Evolutionary conservation across 139 green algal species (phyloP), one percentile per base, ranked within the genome.

Genomic region (Eudorina sp.): DNA sequence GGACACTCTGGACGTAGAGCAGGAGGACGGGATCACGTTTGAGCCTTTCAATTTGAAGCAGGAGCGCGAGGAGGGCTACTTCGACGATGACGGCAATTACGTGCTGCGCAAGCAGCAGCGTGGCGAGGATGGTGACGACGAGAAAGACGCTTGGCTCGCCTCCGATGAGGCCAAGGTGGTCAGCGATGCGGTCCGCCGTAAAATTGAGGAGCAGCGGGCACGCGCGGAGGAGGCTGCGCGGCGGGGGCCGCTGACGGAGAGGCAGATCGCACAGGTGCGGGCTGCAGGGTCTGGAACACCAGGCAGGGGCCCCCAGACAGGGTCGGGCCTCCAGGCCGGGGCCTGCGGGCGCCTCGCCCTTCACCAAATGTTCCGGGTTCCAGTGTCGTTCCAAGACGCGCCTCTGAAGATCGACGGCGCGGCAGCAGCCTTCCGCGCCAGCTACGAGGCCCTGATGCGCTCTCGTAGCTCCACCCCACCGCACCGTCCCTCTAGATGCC

Each of bases 11-110:
- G 80, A 92, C 4, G 89, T 89, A 51, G 89, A 94, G 60, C 89
- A 94, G 45, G 94, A 96, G 64, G 92, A 96, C 16, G 95, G 94
- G 25, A 89, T 94, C 27, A 90, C 92, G 75, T 85, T 96, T 53
- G 94, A 95, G 81, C 93, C 92, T 7, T 98, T 98, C 70, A 97
- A 98, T 88, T 80, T 98, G 53, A 89, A 92, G 76, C 89, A 95
- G 80, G 96, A 98, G 88, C 91, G 94, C 0, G 76, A 92, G 46
- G 89, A 92, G 11, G 96, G 96, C 14, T 90, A 94, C 83, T 97
- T 98, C 88, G 95, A 97, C 53, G 95, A 96, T 21, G 88, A 92
- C 6, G 95, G 95, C 8, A 95, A 96, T 85, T 97, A 96, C 88
- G 92, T 97, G 25, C 89, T 96, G 55, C 75, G 89, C 9, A 92